Conservation (phyloP, 75 land plant genomes). For the Pseudotsuga menziesii region DNA sequence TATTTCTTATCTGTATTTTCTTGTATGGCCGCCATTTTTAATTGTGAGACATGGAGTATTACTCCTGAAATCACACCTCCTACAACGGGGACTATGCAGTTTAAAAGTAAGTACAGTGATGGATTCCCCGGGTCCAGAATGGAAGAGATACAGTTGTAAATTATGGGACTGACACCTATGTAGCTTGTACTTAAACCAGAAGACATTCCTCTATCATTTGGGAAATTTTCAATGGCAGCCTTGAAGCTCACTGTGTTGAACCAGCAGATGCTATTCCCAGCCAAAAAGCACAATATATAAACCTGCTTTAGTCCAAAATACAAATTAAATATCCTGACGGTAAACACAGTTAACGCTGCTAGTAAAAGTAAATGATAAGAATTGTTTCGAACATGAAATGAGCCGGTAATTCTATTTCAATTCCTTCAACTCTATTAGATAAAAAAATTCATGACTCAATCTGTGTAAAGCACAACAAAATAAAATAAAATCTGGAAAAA, state of each 20-base stretch:
- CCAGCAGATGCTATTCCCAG: constrained; percentile 65
- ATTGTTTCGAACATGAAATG: too few relatives aligned
- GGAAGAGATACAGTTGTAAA: constrained; percentile 38
- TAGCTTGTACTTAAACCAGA: constrained; percentile 38
- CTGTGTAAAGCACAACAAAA: too few relatives aligned
- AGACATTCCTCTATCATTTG: constrained; percentile 35
- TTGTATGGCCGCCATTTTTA: not conserved
- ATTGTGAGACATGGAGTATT: too few relatives aligned
- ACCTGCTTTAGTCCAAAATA: constrained; percentile 25
- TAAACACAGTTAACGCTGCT: too few relatives aligned
- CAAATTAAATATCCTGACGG: too few relatives aligned
- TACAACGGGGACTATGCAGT: constrained; percentile 41
- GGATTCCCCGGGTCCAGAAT: constrained; percentile 5
- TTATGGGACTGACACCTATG: constrained; percentile 52
- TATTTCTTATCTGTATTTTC: not conserved
- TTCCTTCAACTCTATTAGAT: too few relatives aligned
- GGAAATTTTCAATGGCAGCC: constrained; percentile 44
- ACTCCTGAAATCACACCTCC: constrained; percentile 12
- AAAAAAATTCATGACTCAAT: too few relatives aligned
- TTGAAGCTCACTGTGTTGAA: constrained; percentile 60
- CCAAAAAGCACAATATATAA: constrained; percentile 32
- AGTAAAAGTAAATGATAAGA: too few relatives aligned
- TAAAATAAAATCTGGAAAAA: not conserved
- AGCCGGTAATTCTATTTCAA: too few relatives aligned
- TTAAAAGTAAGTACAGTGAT: constrained; percentile 37